Conservation (phyloP, 2,329 filamentous ascomycete genomes). For the Elsinoe arachidis region DNA sequence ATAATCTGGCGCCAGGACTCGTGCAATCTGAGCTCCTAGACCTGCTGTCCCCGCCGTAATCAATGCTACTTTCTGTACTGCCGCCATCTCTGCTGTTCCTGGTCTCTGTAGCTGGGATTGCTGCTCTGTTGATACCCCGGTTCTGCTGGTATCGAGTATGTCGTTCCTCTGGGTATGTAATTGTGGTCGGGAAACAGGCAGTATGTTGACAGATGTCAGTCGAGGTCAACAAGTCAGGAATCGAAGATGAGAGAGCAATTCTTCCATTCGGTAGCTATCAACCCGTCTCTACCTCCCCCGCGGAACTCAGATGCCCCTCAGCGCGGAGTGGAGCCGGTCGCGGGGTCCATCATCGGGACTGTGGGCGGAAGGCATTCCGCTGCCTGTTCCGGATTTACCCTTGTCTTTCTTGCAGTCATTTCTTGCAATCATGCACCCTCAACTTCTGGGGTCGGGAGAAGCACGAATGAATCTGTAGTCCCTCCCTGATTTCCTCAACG, state of each 20-base stretch:
- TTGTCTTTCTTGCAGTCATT: no score
- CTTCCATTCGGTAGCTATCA: neutral
- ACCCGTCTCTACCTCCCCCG: neutral
- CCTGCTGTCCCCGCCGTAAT: slow-evolving; percentile 43
- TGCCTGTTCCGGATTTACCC: neutral
- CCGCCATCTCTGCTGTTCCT: slow-evolving; percentile 13
- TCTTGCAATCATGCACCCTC: no score
- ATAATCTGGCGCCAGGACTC: slow-evolving; percentile 39
- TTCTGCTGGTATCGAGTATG: neutral
- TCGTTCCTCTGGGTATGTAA: neutral
- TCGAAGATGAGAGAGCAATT: neutral
- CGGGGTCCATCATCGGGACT: neutral
- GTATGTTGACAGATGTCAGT: neutral
- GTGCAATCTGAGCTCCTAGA: slow-evolving; percentile 40
- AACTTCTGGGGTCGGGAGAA: no score
- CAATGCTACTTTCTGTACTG: slow-evolving; percentile 17
- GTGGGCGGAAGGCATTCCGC: neutral
- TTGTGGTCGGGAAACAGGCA: neutral
- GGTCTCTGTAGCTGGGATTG: neutral
- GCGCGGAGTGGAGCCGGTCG: slow-evolving; percentile 5
- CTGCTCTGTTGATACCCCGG: neutral
- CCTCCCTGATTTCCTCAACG: no score
- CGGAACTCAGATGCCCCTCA: neutral
- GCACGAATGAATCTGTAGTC: no score
- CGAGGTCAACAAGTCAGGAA: neutral